Evolutionary conservation across 2,329 filamentous ascomycete species (phyloP).

Genomic region (Cladosporium sp.): DNA sequence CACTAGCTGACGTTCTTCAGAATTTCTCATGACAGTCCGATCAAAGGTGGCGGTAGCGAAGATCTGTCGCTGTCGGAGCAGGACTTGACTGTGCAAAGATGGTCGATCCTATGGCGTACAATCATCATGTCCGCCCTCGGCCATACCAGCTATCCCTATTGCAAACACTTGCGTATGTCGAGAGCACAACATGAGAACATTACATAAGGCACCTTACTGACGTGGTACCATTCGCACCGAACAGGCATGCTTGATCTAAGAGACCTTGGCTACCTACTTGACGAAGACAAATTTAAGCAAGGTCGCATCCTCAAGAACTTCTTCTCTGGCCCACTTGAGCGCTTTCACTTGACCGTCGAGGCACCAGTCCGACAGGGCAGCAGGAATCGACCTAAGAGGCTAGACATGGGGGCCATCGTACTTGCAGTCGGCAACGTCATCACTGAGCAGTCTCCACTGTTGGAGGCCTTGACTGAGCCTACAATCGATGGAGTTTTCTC

Average conservation of each 20-base stretch:
- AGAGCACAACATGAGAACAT: background rate
- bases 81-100: conserved; percentile 54
- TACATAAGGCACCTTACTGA: background rate
- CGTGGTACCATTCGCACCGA: background rate
- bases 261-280: conserved; percentile 61
- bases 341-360: conserved; percentile 42
- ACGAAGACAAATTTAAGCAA: conserved; percentile 58
- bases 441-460: conserved; percentile 43
- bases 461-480: conserved; percentile 52
- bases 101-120: conserved; percentile 67
- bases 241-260: conserved; percentile 57
- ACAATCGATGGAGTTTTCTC: conserved; percentile 51
- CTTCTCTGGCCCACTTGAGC: conserved; percentile 50
- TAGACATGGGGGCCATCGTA: conserved; percentile 46
- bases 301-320: conserved; percentile 60
- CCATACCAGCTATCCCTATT: conserved; percentile 67
- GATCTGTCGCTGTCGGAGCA: conserved; percentile 44
- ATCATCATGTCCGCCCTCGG: conserved; percentile 66
- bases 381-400: conserved; percentile 18
- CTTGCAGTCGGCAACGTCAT: conserved; percentile 50
- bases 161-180: conserved; percentile 58
- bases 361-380: conserved; percentile 20
- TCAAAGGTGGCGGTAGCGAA: conserved; percentile 48
- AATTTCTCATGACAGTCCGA: conserved; percentile 45
- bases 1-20: conserved; percentile 28